Evolutionary conservation across 2,329 filamentous ascomycete species (phyloP).

Genomic region (Aspergillus sp.): DNA sequence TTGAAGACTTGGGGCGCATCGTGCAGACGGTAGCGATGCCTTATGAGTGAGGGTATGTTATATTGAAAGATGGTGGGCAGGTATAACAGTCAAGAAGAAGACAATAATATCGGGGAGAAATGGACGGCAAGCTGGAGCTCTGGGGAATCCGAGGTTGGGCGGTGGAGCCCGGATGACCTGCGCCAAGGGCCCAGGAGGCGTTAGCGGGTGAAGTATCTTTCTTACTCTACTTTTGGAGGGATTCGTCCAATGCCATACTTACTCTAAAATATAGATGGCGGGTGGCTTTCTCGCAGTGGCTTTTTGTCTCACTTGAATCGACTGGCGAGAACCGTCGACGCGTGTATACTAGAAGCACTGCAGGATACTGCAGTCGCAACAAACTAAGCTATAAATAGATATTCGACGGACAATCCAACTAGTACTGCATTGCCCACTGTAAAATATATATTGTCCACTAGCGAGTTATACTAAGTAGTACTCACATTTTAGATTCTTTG

Average conservation of each 20-base stretch:
- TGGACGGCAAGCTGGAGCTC: conserved; percentile 9
- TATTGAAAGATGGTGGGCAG: conserved; percentile 13
- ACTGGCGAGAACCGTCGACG: no score
- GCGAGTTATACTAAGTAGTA: no score
- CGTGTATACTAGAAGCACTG: no score
- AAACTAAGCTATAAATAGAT: no score
- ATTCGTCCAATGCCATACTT: not conserved
- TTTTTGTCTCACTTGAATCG: no score
- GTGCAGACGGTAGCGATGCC: conserved; percentile 7
- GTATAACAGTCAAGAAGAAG: no score
- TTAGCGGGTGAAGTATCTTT: conserved; percentile 13
- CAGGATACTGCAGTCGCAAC: no score
- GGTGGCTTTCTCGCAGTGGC: not conserved
- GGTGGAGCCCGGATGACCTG: conserved; percentile 30
- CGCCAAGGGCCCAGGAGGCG: conserved; percentile 24
- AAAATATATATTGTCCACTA: no score
- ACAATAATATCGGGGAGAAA: not conserved
- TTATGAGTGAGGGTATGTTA: conserved; percentile 19
- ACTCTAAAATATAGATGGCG: not conserved
- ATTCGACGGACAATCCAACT: no score
- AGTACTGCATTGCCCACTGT: no score
- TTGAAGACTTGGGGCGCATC: conserved; percentile 41
- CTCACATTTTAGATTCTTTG: no score
- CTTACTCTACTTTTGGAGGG: no score
- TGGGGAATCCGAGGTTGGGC: conserved; percentile 17